These are phyloP conservation scores for Sporothrix dimorphospora DNA, from an alignment of 2,329 filamentous ascomycete species.

Conservation along the genomic window DNA sequence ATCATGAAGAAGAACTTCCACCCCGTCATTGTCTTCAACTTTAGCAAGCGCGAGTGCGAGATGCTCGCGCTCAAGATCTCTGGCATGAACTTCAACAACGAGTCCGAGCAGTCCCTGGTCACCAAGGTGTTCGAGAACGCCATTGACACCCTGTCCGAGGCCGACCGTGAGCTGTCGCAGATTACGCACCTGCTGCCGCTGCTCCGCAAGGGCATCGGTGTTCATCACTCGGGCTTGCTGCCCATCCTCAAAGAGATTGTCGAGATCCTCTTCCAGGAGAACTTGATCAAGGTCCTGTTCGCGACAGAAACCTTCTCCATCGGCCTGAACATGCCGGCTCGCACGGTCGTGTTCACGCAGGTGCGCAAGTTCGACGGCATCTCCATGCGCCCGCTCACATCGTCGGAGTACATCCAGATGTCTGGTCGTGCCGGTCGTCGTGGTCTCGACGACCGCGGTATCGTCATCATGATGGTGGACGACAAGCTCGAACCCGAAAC, in stretches of 20 bases:
- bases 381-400: conserved; percentile 79
- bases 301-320: conserved; percentile 99
- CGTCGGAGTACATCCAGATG: conserved; percentile 98
- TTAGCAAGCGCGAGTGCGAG: conserved; percentile 97
- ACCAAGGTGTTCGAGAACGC: conserved; percentile 91
- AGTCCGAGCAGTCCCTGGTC: conserved; percentile 93
- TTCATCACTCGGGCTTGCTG: conserved; percentile 93
- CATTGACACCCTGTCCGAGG: conserved; percentile 87
- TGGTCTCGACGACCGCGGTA: conserved; percentile 95
- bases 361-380: conserved; percentile 94
- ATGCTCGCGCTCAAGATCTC: conserved; percentile 85
- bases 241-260: conserved; percentile 98
- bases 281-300: conserved; percentile 95
- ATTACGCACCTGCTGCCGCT: conserved; percentile 89
- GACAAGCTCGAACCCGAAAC: conserved; percentile 92
- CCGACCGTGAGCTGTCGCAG: conserved; percentile 85
- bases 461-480: conserved; percentile 99
- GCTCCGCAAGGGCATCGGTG: conserved; percentile 87
- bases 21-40: conserved; percentile 98
- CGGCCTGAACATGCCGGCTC: conserved; percentile 97
- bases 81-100: conserved; percentile 89
- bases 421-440: conserved; percentile 94
- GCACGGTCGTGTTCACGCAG: conserved; percentile 98
- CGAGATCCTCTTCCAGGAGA: conserved; percentile 98
- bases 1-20: conserved; percentile 98